Percentiles rank a stretch among this genome's conserved stretches.
Evolutionary conservation across 257 asterid genomes (phyloP).

Genomic region (Thymus quinquecostatus): DNA sequence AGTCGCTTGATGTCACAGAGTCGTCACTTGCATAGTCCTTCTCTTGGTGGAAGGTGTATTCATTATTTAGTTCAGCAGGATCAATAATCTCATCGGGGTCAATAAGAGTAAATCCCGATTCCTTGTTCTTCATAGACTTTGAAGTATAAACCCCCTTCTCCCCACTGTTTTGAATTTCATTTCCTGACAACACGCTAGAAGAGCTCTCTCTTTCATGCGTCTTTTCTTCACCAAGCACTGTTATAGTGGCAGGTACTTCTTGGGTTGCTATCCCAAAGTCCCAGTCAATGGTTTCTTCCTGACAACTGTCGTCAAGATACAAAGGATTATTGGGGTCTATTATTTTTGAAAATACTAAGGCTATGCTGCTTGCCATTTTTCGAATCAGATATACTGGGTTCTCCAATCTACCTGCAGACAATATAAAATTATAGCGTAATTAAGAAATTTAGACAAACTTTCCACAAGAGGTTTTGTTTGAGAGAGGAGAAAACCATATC

Average conservation of each 20-base stretch:
- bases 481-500: conserved; percentile 31
- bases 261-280: conserved; percentile 64
- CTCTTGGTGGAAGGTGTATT: conserved; percentile 49
- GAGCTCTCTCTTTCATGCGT: conserved; percentile 37
- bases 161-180: conserved; percentile 40
- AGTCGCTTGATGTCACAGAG: conserved; percentile 66
- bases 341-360: conserved; percentile 80
- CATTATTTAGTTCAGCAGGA: conserved; percentile 61
- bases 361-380: conserved; percentile 93
- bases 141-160: conserved; percentile 35
- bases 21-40: conserved; percentile 68
- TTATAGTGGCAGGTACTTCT: conserved; percentile 34
- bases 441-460: conserved; percentile 10
- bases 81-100: conserved; percentile 94
- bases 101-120: conserved; percentile 41
- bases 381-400: conserved; percentile 81
- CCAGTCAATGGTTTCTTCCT: conserved; percentile 80
- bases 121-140: conserved; percentile 47
- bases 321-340: conserved; percentile 92
- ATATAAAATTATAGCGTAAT: conserved; percentile 26
- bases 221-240: conserved; percentile 39
- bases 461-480: conserved; percentile 25
- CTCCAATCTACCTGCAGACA: conserved; percentile 86
- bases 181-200: conserved; percentile 33
- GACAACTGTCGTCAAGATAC: conserved; percentile 81